Conservation (phyloP, 352 stramenopile species). For the Phytophthora sojae region DNA sequence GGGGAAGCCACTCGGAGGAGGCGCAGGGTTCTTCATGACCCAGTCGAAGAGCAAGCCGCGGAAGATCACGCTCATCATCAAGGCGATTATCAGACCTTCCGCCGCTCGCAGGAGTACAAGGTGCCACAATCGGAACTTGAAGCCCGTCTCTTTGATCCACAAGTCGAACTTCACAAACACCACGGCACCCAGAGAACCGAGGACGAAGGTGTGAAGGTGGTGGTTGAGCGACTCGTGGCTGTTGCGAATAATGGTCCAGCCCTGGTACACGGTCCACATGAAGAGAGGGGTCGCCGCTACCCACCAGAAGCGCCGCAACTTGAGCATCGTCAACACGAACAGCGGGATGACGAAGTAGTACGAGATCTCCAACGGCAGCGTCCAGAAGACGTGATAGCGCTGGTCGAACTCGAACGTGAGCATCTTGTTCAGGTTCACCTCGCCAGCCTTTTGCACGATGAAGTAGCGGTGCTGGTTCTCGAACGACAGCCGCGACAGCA, state of each 20-base stretch:
- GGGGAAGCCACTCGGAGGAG: constrained; percentile 21
- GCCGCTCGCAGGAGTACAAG: constrained; percentile 21
- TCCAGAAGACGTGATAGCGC: constrained; percentile 60
- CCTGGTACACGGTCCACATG: constrained; percentile 33
- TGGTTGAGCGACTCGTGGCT: constrained; percentile 35
- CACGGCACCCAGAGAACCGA: constrained; percentile 43
- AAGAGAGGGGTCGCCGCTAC: constrained; percentile 31
- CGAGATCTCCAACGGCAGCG: constrained; percentile 52
- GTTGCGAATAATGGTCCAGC: constrained; percentile 25
- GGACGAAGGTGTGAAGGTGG: constrained; percentile 44
- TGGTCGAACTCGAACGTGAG: constrained; percentile 44
- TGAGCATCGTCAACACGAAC: constrained; percentile 36
- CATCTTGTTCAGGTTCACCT: constrained; percentile 44
- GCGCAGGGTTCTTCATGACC: constrained; percentile 35
- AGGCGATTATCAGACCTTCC: constrained; percentile 20
- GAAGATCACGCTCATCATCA: constrained; percentile 46
- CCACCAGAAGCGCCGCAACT: constrained; percentile 39
- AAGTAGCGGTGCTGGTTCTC: constrained; percentile 43
- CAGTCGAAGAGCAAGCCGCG: constrained; percentile 46
- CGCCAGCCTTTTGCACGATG: constrained; percentile 20
- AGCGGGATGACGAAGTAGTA: constrained; percentile 56
- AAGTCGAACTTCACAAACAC: constrained; percentile 38
- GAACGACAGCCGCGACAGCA: constrained; percentile 38
- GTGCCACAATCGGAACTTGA: constrained; percentile 33
- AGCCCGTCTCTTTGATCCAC: constrained; percentile 24